Base-by-base conservation (phyloP, 805 yeast species). In the Candida boleticola region DNA sequence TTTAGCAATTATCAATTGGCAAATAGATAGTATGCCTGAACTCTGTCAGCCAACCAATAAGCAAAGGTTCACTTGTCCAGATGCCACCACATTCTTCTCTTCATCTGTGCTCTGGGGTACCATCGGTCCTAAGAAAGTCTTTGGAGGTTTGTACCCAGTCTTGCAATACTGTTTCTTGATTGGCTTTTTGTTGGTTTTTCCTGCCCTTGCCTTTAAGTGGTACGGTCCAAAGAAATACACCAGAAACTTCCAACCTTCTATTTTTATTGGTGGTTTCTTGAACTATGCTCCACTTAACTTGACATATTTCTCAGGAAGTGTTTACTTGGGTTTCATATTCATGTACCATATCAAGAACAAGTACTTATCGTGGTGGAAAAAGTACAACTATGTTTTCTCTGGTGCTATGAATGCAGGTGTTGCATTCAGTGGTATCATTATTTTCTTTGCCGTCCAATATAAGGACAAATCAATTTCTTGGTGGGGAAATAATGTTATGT, bases 91-190 rank as follows among this genome's bases (percentile, higher is more conserved):
- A 1, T 71, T 57, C 49, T 77, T 70, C 48, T 68, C 68, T 41
- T 63, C 80, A 16, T 71, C 77, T 21, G 54, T 74, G 18, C 62
- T 71, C 37, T 74, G 75, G 65, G 80, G 79, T 29, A 77, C 66
- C 27, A 71, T 75, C 45, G 79, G 79, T 18, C 83, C 87, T 4
- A n/a, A n/a, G n/a, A n/a, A n/a, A n/a, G n/a, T n/a, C n/a, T n/a
- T n/a, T n/a, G n/a, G n/a, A n/a, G n/a, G 63, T 14, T 45, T 63
- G 21, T 63, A 65, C 45, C 69, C 68, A 19, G 41, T 61, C 18
- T 53, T 65, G 48, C 54, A 58, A 46, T 63, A 50, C 45, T 62
- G 65, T 33, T 63, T 65, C 55, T 55, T 64, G 47, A 57, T 65
- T 31, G 71, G 69, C 6, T 51, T 54, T 37, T 49, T 63, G 36